phyloP scores from a whole-genome alignment of 1,139 yeast species.

The Candida anutae region DNA sequence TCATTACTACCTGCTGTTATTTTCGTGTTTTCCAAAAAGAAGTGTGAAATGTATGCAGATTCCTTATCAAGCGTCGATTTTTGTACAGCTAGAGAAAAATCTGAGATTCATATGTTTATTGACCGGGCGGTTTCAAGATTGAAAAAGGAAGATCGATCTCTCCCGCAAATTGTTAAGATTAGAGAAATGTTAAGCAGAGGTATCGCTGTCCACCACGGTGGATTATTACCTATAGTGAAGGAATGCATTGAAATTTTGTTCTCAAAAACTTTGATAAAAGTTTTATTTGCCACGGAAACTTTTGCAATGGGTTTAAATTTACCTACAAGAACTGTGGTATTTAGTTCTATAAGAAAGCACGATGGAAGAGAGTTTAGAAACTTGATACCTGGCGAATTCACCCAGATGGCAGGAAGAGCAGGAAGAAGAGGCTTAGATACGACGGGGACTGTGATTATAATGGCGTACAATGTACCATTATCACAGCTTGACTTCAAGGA shows the following conservation, averaged over 20 bases:
- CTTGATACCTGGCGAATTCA: slow-evolving; percentile 89
- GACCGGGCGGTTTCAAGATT: slow-evolving; percentile 83
- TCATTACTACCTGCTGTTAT: slow-evolving; percentile 82
- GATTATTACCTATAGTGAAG: slow-evolving; percentile 87
- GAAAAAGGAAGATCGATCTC: slow-evolving; percentile 83
- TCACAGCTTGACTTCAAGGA: slow-evolving; percentile 59
- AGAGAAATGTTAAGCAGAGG: slow-evolving; percentile 84
- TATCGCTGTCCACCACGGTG: slow-evolving; percentile 96
- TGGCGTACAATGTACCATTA: slow-evolving; percentile 73
- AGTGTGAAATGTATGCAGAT: slow-evolving; percentile 90
- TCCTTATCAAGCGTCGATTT: slow-evolving; percentile 69
- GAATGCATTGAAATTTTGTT: slow-evolving; percentile 91
- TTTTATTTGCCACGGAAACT: slow-evolving; percentile 93
- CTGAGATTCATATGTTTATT: slow-evolving; percentile 88
- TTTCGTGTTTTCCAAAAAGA: slow-evolving; percentile 87
- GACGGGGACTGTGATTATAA: slow-evolving; percentile 92
- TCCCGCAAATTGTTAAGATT: slow-evolving; percentile 82
- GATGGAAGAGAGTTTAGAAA: slow-evolving; percentile 82
- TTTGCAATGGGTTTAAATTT: slow-evolving; percentile 96
- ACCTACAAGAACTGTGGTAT: slow-evolving; percentile 95
- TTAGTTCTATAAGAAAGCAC: slow-evolving; percentile 76
- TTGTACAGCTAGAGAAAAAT: slow-evolving; percentile 74
- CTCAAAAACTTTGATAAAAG: slow-evolving; percentile 78
- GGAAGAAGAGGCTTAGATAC: slow-evolving; percentile 95
- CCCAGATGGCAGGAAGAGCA: slow-evolving; percentile 99